Evolutionary conservation across 2,329 filamentous ascomycete species (phyloP).

Genomic region (Phialophora macrospora): DNA sequence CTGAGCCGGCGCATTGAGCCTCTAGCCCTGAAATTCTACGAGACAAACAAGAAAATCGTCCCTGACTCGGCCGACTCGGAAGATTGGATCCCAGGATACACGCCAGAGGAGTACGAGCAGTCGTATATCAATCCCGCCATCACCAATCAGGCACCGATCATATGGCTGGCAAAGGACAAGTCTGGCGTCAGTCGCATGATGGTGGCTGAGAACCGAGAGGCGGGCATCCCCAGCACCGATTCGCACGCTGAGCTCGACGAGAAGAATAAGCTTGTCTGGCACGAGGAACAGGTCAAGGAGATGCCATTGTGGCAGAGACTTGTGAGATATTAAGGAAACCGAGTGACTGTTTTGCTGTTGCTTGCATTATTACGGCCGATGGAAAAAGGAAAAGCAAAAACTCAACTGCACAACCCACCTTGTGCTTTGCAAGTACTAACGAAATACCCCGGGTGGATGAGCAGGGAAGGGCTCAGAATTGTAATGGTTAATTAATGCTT

Average conservation of each 20-base stretch:
- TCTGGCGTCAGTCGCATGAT: slow-evolving; percentile 77
- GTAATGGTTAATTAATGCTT: neutral
- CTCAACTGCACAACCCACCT: neutral
- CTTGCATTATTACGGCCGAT: neutral
- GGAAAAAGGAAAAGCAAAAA: neutral
- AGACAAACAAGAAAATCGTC: slow-evolving; percentile 60
- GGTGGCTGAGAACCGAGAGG: slow-evolving; percentile 69
- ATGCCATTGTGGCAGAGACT: slow-evolving; percentile 32
- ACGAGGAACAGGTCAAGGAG: slow-evolving; percentile 52
- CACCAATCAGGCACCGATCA: slow-evolving; percentile 62
- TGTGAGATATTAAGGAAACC: slow-evolving; percentile 27
- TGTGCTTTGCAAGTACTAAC: neutral
- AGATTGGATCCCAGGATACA: slow-evolving; percentile 72
- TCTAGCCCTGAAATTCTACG: slow-evolving; percentile 32
- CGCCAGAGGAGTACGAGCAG: slow-evolving; percentile 63
- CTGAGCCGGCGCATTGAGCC: slow-evolving; percentile 31
- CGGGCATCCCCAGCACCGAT: slow-evolving; percentile 76
- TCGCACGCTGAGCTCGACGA: slow-evolving; percentile 72
- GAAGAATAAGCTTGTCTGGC: slow-evolving; percentile 69
- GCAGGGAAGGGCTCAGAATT: neutral
- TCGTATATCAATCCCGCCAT: slow-evolving; percentile 78
- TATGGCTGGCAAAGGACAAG: slow-evolving; percentile 82
- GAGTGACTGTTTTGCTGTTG: neutral
- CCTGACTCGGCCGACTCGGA: slow-evolving; percentile 58
- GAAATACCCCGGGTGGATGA: neutral